Base-by-base conservation (phyloP, 495 filamentous ascomycete genomes). In the Astrothelium macrocarpum region DNA sequence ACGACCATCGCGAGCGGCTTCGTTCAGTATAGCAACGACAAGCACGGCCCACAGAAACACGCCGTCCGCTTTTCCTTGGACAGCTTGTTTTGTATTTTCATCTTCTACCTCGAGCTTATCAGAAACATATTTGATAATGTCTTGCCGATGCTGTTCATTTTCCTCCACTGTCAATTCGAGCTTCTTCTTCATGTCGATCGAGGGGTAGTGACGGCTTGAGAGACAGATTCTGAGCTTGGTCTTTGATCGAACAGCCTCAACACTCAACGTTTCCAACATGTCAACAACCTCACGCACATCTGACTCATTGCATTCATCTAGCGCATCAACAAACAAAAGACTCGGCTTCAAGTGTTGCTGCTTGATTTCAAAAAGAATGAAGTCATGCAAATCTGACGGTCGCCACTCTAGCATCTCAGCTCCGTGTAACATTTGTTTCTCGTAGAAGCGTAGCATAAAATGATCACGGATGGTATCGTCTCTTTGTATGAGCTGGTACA, bases 261-360 rank as follows among this genome's bases (percentile, higher is more conserved):
- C 1, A 20, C 45, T 49, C 31, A 70, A 46, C 18, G 58, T 32
- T 43, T 65, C 60, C 1, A 77, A 76, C 49, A 71, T 75, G 16
- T 36, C 3, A 28, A 64, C 4, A 49, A 39, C 56, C 0, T 62
- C 60, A 59, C 31, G 64, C 18, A 66, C 42, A 46, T 66, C 1
- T 39, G 61, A 7, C 32, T 65, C 45, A 32, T 70, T 65, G 56
- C 75, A 75, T 64, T 78, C 76, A 67, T 78, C 76, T 14, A 78
- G 67, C n/a, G 75, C 76, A 69, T 78, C 76, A 61, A 78, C 65
- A 46, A 78, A 72, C 45, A 73, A 20, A 49, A 49, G 1, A 20
- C 11, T 49, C 1, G 1, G 45, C 45, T 49, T 49, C 20, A 20
- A 49, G 0, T 20, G 20, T 20, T 1, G 1, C n/a, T 49, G 45